Evolutionary conservation across 345 rosid genomes (phyloP).

Genomic region (Eucalyptus coolabah): DNA sequence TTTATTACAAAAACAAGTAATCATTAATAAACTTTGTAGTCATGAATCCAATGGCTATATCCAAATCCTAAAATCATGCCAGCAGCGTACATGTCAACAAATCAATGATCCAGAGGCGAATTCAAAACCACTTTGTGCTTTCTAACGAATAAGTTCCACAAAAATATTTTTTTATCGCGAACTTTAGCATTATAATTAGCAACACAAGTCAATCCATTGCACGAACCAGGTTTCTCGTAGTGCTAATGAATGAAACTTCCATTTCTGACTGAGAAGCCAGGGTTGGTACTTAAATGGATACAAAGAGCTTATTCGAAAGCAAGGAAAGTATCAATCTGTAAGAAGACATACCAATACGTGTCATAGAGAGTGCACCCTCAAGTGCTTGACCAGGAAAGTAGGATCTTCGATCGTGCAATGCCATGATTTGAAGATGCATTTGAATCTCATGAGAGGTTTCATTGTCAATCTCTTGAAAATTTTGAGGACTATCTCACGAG

Average conservation of each 20-base stretch:
- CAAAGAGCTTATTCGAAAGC: not conserved
- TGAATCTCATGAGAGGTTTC: not conserved
- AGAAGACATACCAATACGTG: not conserved
- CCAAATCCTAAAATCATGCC: not conserved
- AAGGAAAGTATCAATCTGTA: not conserved
- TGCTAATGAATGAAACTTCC: not conserved
- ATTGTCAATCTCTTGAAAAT: not conserved
- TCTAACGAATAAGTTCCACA: not conserved
- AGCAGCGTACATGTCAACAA: not conserved
- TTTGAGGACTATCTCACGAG: not conserved
- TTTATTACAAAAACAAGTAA: not conserved
- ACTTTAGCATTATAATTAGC: not conserved
- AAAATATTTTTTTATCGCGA: not conserved
- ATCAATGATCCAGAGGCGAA: not conserved
- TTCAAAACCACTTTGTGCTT: not conserved
- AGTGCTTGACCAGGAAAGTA: not conserved
- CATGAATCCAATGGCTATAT: not conserved
- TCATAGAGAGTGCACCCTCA: not conserved
- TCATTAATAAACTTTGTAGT: not conserved
- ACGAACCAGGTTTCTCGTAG: not conserved
- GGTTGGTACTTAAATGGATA: not conserved
- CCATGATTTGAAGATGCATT: not conserved
- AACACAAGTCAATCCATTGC: not conserved
- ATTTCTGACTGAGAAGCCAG: not conserved
- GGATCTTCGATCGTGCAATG: not conserved